Evolutionary conservation across 2,329 filamentous ascomycete species (phyloP).

Genomic region (Blastomyces emzantsi): DNA sequence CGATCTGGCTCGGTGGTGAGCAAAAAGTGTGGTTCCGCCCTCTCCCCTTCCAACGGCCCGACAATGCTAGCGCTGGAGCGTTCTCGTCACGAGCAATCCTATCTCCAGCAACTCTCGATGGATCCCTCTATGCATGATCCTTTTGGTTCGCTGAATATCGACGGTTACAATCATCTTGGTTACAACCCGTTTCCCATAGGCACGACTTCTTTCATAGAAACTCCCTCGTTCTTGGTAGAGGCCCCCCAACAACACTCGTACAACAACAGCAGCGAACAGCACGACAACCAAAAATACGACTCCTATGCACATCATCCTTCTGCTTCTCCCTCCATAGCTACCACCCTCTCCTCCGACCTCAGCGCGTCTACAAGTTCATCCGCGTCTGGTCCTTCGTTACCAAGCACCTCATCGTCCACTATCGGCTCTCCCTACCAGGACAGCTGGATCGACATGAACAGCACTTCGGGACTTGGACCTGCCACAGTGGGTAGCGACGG

Average conservation of each 20-base stretch:
- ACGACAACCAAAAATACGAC: slow-evolving; percentile 10
- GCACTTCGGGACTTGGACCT: slow-evolving; percentile 53
- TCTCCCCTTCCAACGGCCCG: slow-evolving; percentile 2
- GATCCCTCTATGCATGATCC: slow-evolving; percentile 13
- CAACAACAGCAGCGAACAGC: neutral
- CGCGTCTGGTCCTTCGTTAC: slow-evolving; percentile 50
- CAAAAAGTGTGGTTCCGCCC: neutral
- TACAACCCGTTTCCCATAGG: slow-evolving; percentile 13
- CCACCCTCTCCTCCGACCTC: slow-evolving; percentile 25
- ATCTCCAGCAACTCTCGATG: slow-evolving; percentile 15
- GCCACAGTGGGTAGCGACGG: slow-evolving; percentile 54
- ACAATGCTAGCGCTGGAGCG: slow-evolving; percentile 17
- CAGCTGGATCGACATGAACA: slow-evolving; percentile 47
- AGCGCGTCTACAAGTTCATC: slow-evolving; percentile 52
- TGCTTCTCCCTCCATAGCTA: slow-evolving; percentile 28
- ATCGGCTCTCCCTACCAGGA: slow-evolving; percentile 58
- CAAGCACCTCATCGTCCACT: slow-evolving; percentile 53
- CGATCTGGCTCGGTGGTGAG: neutral
- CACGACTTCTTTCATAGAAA: slow-evolving; percentile 13
- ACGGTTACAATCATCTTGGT: slow-evolving; percentile 12
- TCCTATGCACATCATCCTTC: slow-evolving; percentile 18
- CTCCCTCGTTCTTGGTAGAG: slow-evolving; percentile 6
- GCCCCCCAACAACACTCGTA: slow-evolving; percentile 6
- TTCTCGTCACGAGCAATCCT: slow-evolving; percentile 15
- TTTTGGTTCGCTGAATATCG: slow-evolving; percentile 10